A percentile compares a stretch with the other conserved stretches of the same genome.
phyloP scores from a whole-genome alignment of 371 early-diverging fungal genomes.

The Mortierella sp. region DNA sequence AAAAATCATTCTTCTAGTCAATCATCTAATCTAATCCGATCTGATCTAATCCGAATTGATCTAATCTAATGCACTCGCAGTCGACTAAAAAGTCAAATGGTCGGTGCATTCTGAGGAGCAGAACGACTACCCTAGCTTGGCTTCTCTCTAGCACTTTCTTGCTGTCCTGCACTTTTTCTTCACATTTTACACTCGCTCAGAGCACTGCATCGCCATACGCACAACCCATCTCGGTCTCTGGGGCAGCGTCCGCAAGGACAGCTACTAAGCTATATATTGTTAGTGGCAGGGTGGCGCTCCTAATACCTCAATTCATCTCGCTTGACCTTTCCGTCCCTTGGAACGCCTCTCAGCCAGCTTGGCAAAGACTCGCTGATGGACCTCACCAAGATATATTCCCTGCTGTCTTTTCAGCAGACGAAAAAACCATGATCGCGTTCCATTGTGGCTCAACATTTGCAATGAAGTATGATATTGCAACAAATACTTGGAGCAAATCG shows the following conservation, averaged over 20 bases:
- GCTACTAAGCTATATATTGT: conserved; percentile 24
- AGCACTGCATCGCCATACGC: background rate
- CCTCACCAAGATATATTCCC: conserved; percentile 20
- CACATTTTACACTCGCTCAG: background rate
- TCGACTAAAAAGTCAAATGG: background rate
- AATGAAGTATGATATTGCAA: conserved; percentile 21
- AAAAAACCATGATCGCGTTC: conserved; percentile 34
- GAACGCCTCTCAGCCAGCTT: conserved; percentile 21
- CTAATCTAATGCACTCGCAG: background rate
- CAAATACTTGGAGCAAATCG: conserved; percentile 17
- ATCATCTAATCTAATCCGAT: too few relatives aligned
- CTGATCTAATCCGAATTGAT: too few relatives aligned
- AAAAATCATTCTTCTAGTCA: too few relatives aligned
- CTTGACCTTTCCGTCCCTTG: conserved; percentile 34
- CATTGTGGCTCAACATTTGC: conserved; percentile 23
- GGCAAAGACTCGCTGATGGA: conserved; percentile 22
- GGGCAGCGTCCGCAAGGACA: conserved; percentile 26
- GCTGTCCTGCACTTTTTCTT: background rate
- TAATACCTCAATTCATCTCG: conserved; percentile 18
- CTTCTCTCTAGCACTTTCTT: background rate
- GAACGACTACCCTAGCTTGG: background rate
- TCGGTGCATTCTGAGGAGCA: background rate
- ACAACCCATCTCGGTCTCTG: conserved; percentile 14
- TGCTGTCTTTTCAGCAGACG: conserved; percentile 25
- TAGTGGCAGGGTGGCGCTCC: conserved; percentile 13